Evolutionary conservation across 257 asterid genomes (phyloP).

Genomic region (Solanum bulbocastanum): DNA sequence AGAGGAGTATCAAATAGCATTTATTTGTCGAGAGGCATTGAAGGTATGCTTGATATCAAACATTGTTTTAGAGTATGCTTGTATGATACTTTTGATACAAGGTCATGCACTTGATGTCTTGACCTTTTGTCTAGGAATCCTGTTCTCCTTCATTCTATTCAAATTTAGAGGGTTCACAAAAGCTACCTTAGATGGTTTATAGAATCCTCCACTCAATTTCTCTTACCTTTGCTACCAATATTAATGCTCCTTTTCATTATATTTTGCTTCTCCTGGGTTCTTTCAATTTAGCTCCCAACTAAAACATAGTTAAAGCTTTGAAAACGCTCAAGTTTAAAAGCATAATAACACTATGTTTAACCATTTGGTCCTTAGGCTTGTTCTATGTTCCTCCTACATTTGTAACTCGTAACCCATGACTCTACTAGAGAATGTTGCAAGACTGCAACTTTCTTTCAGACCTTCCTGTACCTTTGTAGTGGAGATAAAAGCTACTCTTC

Average conservation of each 20-base stretch:
- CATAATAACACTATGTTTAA: not conserved
- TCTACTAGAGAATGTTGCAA: not conserved
- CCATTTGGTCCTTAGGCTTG: not conserved
- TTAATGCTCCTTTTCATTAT: not conserved
- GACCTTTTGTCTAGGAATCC: not conserved
- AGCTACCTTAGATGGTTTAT: not conserved
- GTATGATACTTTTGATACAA: not conserved
- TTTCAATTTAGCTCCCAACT: not conserved
- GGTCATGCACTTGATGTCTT: not conserved
- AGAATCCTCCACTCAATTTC: not conserved
- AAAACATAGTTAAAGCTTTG: not conserved
- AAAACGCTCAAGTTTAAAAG: not conserved
- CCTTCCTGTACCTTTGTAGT: not conserved
- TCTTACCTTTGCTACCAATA: not conserved
- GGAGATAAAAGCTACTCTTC: not conserved
- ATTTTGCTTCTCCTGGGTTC: not conserved
- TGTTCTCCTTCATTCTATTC: not conserved
- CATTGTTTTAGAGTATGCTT: not conserved
- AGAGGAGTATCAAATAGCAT: slow-evolving; percentile 92
- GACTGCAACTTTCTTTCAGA: not conserved
- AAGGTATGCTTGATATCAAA: slow-evolving; percentile 45
- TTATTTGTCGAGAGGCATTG: slow-evolving; percentile 81
- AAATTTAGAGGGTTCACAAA: not conserved
- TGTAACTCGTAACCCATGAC: not conserved
- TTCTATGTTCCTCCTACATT: not conserved